Base-by-base conservation (phyloP, 2,329 filamentous ascomycete species). In the Trichoderma gracile region DNA sequence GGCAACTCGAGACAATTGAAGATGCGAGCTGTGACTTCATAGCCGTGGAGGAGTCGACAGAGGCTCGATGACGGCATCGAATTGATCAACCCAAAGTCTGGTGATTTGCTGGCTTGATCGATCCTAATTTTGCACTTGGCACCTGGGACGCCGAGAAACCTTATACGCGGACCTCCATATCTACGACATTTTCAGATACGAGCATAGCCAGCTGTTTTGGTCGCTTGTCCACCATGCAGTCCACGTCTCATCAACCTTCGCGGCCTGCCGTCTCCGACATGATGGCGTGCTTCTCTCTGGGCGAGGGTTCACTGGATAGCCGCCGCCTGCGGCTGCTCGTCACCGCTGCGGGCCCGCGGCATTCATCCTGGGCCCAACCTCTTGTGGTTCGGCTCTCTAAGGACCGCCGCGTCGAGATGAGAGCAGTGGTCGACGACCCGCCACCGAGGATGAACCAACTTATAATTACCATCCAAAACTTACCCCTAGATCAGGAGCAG, bases 331-430 rank as follows among this genome's bases (percentile, higher is more conserved):
- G 81, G 67, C 82, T 91, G 63, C 83, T 91, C 40, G 81, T 91
- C 42, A 86, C 86, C 65, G 84, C 88, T 64, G 88, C 89, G 69
- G 87, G 89, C 65, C 81, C 84, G 53, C 82, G 84, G 63, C 87
- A 89, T 71, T 84, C 87, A 33, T 85, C 87, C 50, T 89, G 85
- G 77, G 87, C 87, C 59, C 84, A 88, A 72, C 80, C 86, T 19
- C 82, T 91, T 59, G 86, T 88, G 66, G 82, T 89, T 55, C 85
- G 88, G 66, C 81, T 91, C 4, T 88, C 88, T 62, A 89, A 89
- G 71, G 85, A 87, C 65, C 73, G 82, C 9, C 82, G 86, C 66
- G 86, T 89, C 67, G 83, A 86, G 67, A 86, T 83, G 38, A 79
- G 84, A 64, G 86, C 86, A 59, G 83, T 89, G 58, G 82, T 89